Conservation (phyloP, 805 yeast genomes). For the Spathaspora sp. region DNA sequence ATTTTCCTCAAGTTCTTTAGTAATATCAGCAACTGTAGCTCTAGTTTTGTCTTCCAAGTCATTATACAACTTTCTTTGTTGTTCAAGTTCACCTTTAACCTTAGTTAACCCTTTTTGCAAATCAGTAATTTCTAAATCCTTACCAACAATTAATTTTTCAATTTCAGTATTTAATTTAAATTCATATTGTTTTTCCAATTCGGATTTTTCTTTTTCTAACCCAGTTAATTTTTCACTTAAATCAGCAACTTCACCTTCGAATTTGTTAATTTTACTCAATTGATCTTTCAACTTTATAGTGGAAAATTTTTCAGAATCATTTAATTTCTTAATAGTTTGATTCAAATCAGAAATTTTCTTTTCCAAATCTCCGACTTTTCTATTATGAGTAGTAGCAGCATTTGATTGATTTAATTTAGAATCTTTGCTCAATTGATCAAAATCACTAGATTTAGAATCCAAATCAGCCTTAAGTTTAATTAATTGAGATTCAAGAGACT, state of each 20-base stretch:
- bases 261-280: not conserved
- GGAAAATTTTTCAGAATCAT: not conserved
- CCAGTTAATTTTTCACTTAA: not conserved
- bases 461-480: slow-evolving; percentile 4
- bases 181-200: slow-evolving; percentile 14
- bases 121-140: slow-evolving; percentile 17
- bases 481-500: not conserved
- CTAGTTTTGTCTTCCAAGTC: slow-evolving; percentile 1
- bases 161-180: slow-evolving; percentile 22
- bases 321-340: not conserved
- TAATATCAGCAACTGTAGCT: slow-evolving; percentile 2
- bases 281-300: not conserved
- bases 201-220: not conserved
- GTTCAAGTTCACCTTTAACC: not conserved
- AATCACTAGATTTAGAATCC: slow-evolving; percentile 5
- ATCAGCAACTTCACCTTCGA: not conserved
- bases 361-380: not conserved
- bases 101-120: slow-evolving; percentile 1
- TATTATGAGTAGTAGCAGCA: not conserved
- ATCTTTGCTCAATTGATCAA: slow-evolving; percentile 4
- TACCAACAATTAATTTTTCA: slow-evolving; percentile 18
- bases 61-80: not conserved
- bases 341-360: slow-evolving; percentile 1
- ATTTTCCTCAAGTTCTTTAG: not conserved
- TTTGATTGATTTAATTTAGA: not conserved